A percentile compares a stretch with the other conserved stretches of the same genome.
phyloP scores from a whole-genome alignment of 306 rosid species.

The Vigna reflexopilosa region DNA sequence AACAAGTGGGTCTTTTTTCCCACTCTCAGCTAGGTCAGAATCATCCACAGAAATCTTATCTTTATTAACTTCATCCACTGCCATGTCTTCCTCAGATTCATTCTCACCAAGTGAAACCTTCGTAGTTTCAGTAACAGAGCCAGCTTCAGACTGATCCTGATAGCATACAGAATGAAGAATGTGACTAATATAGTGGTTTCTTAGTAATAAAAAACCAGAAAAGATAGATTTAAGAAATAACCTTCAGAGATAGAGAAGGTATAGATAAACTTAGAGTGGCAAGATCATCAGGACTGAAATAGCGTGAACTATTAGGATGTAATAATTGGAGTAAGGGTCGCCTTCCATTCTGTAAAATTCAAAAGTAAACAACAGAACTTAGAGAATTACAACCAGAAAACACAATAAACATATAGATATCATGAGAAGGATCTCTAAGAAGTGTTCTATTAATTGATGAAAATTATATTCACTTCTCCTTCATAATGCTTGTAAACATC shows the following conservation, averaged over 20 bases:
- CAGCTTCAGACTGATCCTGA: slow-evolving; percentile 61
- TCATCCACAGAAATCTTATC: slow-evolving; percentile 52
- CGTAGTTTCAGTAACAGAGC: slow-evolving; percentile 47
- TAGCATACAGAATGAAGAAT: slow-evolving; percentile 27
- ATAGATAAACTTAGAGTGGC: slow-evolving; percentile 69
- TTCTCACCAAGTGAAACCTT: slow-evolving; percentile 53
- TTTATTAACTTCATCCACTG: slow-evolving; percentile 47
- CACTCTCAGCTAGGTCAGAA: slow-evolving; percentile 66
- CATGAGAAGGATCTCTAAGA: slow-evolving; percentile 10
- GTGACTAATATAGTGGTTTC: slow-evolving; percentile 39
- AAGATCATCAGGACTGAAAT: slow-evolving; percentile 82
- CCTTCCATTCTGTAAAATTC: slow-evolving; percentile 78
- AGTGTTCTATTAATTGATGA: slow-evolving; percentile 9
- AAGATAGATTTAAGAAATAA: slow-evolving; percentile 39
- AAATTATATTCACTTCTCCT: slow-evolving; percentile 22
- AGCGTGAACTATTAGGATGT: slow-evolving; percentile 84
- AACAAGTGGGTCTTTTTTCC: slow-evolving; percentile 87
- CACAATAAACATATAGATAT: neutral
- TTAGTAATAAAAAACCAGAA: slow-evolving; percentile 12
- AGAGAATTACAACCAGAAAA: slow-evolving; percentile 22
- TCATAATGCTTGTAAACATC: slow-evolving; percentile 14
- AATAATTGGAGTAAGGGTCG: slow-evolving; percentile 77
- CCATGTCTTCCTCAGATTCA: slow-evolving; percentile 55
- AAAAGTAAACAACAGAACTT: slow-evolving; percentile 36
- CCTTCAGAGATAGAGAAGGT: slow-evolving; percentile 83